Evolutionary conservation across 2,329 filamentous ascomycete species (phyloP), one percentile per base, ranked within the genome.

Genomic region (Talaromyces sp.): DNA sequence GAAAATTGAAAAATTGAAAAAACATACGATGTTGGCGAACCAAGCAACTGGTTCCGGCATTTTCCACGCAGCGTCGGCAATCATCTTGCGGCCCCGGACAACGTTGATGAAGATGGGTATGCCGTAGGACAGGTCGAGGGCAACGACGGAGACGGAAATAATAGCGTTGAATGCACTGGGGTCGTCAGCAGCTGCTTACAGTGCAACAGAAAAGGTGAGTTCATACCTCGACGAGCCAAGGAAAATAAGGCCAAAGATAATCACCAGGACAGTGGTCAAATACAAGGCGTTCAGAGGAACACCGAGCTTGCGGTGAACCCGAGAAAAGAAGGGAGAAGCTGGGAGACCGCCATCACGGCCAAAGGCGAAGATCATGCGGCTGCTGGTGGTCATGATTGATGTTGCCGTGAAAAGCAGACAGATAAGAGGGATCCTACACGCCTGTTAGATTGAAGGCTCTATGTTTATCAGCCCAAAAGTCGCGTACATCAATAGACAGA

Each of bases 91-190:
- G 8, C 88, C 87, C 1, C 86, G 84, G 1, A 89, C 71, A 60
- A 86, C 82, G 66, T 91, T 90, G 65, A 92, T 85, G 0, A 83
- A 79, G 53, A 90, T 84, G 0, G 89, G 90, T 43, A 93, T 89
- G 6, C 84, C 89, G 66, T 93, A 93, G 2, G 87, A 88, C 5
- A 92, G 76, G 7, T 87, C 85, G 0, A 93, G 80, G 1, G 88
- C 84, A 8, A 91, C 88, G 0, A 92, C 89, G 0, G 87, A 88
- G 0, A 88, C 84, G 0, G 87, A 85, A 1, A 89, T 81, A 65
- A 91, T 89, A 14, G 88, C 88, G 49, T 88, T 89, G 73, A 91
- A 90, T 0, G 88, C 88, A 62, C 82, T 84, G 6, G 19, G 14
- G 1, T 35, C 75, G 78, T 54, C 32, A 38, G 35, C 14, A 10